phyloP scores from a whole-genome alignment of 192 early-diverging fungal genomes.

The Funneliformis geosporum region DNA sequence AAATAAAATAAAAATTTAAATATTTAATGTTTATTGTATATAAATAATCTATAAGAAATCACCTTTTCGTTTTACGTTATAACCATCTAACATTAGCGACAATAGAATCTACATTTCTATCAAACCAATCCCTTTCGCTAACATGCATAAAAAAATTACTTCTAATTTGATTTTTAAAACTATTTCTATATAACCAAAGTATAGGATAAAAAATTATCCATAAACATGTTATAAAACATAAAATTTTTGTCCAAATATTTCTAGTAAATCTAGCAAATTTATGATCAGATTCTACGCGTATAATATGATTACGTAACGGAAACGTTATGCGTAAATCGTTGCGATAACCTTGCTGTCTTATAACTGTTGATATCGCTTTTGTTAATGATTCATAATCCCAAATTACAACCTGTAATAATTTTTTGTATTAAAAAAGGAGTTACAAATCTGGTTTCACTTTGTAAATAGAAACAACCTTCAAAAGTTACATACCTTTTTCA shows the following conservation, averaged over 20 bases:
- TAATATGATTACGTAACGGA: slow-evolving; percentile 37
- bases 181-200: slow-evolving; percentile 37
- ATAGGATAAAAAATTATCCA: slow-evolving; percentile 42
- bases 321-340: slow-evolving; percentile 43
- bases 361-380: slow-evolving; percentile 38
- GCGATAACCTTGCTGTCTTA: slow-evolving; percentile 38
- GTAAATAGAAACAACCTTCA: no score
- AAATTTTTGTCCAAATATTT: slow-evolving; percentile 33
- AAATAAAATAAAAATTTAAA: background rate
- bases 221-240: slow-evolving; percentile 36
- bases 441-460: background rate
- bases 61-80: background rate
- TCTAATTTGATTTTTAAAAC: slow-evolving; percentile 33
- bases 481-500: slow-evolving; percentile 38
- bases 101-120: background rate
- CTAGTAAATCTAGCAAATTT: slow-evolving; percentile 36
- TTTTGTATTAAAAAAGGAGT: background rate
- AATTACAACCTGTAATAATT: slow-evolving; percentile 17
- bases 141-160: slow-evolving; percentile 45
- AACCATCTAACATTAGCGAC: slow-evolving; percentile 10
- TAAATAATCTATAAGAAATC: background rate
- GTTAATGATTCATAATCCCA: slow-evolving; percentile 46
- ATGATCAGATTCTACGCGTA: slow-evolving; percentile 37
- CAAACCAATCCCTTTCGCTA: slow-evolving; percentile 34
- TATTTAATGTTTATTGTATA: background rate